A percentile compares a stretch with the other conserved stretches of the same genome.
Conservation (phyloP, 805 yeast genomes). For the Lipomyces mesembrius region DNA sequence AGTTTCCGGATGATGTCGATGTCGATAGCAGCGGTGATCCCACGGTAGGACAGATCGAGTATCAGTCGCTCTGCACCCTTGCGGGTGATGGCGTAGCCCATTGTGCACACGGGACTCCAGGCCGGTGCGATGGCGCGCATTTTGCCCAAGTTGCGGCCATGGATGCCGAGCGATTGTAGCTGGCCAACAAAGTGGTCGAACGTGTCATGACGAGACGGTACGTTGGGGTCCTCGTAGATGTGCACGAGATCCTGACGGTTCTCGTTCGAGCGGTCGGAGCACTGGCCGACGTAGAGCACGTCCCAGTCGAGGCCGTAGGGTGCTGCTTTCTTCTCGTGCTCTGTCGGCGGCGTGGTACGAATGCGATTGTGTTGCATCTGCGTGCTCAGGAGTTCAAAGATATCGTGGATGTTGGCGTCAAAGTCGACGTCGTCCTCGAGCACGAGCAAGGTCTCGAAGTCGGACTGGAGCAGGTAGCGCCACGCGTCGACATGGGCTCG, state of each 20-base stretch:
- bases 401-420: constrained; percentile 24
- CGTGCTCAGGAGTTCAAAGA: constrained; percentile 16
- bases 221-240: constrained; percentile 25
- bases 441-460: constrained; percentile 22
- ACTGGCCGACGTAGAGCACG: constrained; percentile 28
- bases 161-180: constrained; percentile 13
- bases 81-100: constrained; percentile 29
- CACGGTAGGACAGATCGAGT: constrained; percentile 21
- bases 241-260: constrained; percentile 25
- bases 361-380: constrained; percentile 29
- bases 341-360: constrained; percentile 20
- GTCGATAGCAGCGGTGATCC: constrained; percentile 25
- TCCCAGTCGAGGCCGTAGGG: constrained; percentile 34
- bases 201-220: constrained; percentile 12
- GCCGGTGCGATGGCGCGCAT: constrained; percentile 21
- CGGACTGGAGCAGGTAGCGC: constrained; percentile 24
- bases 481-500: constrained; percentile 30
- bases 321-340: constrained; percentile 19
- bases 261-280: constrained; percentile 25
- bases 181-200: constrained; percentile 9
- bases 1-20: constrained; percentile 16
- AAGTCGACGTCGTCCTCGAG: constrained; percentile 32
- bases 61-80: constrained; percentile 30
- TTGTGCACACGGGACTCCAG: constrained; percentile 29
- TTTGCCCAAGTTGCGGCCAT: constrained; percentile 16